These are phyloP conservation scores for Calendula officinalis DNA, from an alignment of 129 eudicot species.

Conservation along the genomic window DNA sequence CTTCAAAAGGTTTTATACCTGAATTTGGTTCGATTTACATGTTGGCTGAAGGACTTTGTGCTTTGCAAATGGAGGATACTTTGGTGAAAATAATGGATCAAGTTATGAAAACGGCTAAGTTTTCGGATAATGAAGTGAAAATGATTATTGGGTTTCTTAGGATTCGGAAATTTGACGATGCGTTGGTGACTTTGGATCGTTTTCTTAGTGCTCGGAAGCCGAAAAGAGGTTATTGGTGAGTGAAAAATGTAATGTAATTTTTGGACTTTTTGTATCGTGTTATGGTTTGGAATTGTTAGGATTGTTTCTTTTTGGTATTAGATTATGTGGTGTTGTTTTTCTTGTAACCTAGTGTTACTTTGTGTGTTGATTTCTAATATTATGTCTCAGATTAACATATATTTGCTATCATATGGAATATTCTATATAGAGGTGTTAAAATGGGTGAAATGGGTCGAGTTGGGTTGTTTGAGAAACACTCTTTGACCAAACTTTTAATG, in stretches of 20 bases:
- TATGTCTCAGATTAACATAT: neutral
- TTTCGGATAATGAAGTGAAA: conserved; percentile 57
- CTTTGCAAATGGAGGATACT: conserved; percentile 75
- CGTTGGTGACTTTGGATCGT: conserved; percentile 67
- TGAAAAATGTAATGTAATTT: conserved; percentile 6
- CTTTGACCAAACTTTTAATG: neutral
- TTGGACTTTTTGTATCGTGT: conserved; percentile 16
- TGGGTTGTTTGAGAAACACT: neutral
- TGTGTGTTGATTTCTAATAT: neutral
- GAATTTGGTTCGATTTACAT: conserved; percentile 65
- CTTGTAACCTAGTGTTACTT: conserved; percentile 14
- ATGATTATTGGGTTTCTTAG: conserved; percentile 80
- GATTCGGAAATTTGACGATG: conserved; percentile 82
- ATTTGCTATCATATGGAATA: neutral
- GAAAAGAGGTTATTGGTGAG: conserved; percentile 58
- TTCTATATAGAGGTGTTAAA: neutral
- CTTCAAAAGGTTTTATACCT: conserved; percentile 60
- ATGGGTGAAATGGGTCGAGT: too few relatives aligned
- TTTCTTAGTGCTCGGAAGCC: conserved; percentile 58
- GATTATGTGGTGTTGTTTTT: conserved; percentile 13
- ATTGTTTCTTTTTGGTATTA: conserved; percentile 6
- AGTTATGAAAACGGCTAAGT: conserved; percentile 58
- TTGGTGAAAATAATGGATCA: conserved; percentile 58
- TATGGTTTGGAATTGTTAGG: conserved; percentile 14
- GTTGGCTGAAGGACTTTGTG: conserved; percentile 94